Percentiles rank a stretch among this genome's conserved stretches.
Evolutionary conservation across 495 filamentous ascomycete species (phyloP).

Genomic region (Letharia columbiana): DNA sequence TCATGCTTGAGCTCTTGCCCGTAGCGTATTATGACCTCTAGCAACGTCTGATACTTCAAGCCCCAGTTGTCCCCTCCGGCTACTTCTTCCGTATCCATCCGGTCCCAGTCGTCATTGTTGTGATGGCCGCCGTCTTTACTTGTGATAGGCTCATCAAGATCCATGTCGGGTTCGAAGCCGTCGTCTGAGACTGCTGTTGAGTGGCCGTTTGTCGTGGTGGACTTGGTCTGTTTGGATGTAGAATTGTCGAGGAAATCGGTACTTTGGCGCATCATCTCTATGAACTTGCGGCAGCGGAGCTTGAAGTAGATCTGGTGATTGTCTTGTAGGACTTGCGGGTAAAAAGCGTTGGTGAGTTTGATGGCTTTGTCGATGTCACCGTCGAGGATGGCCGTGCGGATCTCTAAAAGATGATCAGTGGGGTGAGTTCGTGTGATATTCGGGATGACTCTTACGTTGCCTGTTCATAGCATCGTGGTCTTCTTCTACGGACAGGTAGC

Average conservation of each 20-base stretch:
- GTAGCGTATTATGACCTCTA: slow-evolving; percentile 66
- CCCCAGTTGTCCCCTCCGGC: slow-evolving; percentile 25
- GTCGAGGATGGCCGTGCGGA: slow-evolving; percentile 80
- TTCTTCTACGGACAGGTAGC: slow-evolving; percentile 63
- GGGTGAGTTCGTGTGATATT: background rate
- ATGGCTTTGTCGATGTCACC: slow-evolving; percentile 90
- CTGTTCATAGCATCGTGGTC: slow-evolving; percentile 81
- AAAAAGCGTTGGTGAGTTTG: slow-evolving; percentile 67
- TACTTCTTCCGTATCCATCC: slow-evolving; percentile 47
- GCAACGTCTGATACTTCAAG: slow-evolving; percentile 46
- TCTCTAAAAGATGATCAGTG: slow-evolving; percentile 45
- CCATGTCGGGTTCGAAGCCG: slow-evolving; percentile 63
- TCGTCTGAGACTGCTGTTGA: slow-evolving; percentile 36
- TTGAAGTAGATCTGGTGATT: slow-evolving; percentile 87
- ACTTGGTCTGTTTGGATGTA: slow-evolving; percentile 33
- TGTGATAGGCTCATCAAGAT: slow-evolving; percentile 60
- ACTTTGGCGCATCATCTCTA: slow-evolving; percentile 86
- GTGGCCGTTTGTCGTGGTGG: slow-evolving; percentile 31
- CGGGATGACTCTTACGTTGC: slow-evolving; percentile 53
- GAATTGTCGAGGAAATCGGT: slow-evolving; percentile 51
- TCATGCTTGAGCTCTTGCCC: slow-evolving; percentile 70
- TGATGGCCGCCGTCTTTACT: slow-evolving; percentile 31
- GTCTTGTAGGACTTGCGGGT: slow-evolving; percentile 71
- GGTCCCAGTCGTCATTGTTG: slow-evolving; percentile 36
- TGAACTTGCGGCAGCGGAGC: slow-evolving; percentile 81